phyloP scores from a whole-genome alignment of 2,329 filamentous ascomycete species.

The Ascochyta clinopodiicola region DNA sequence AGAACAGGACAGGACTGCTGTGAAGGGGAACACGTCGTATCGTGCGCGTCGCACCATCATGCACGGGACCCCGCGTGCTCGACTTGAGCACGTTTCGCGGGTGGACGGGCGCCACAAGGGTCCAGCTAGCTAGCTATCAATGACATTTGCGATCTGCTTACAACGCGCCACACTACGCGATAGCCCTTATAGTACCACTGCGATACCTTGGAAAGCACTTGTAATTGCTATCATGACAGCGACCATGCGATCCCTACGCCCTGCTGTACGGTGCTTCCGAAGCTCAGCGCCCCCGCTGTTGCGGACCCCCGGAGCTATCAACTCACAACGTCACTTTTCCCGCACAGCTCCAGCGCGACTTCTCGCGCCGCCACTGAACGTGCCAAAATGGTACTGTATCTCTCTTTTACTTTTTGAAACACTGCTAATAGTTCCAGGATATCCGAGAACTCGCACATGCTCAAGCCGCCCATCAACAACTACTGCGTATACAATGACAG shows the following conservation, averaged over 20 bases:
- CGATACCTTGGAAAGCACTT: not conserved
- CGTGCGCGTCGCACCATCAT: constrained; percentile 31
- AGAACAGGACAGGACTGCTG: not conserved
- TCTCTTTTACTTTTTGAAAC: too few species aligned
- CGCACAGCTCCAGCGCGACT: constrained; percentile 25
- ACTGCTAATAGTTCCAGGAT: constrained; percentile 67
- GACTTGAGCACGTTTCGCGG: constrained; percentile 20
- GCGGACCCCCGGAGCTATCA: constrained; percentile 21
- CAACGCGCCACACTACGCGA: constrained; percentile 4
- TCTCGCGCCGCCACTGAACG: constrained; percentile 46
- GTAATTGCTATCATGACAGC: constrained; percentile 4
- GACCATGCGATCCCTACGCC: constrained; percentile 30
- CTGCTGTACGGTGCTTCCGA: constrained; percentile 22
- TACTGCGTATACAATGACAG: constrained; percentile 92
- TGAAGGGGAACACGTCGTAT: constrained; percentile 5
- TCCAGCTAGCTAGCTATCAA: constrained; percentile 5
- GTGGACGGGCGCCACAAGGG: constrained; percentile 6
- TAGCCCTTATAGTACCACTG: not conserved
- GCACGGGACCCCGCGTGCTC: constrained; percentile 23
- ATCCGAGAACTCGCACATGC: constrained; percentile 85
- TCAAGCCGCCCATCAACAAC: constrained; percentile 95
- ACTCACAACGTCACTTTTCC: constrained; percentile 36
- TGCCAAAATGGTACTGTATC: constrained; percentile 53
- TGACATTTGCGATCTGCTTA: constrained; percentile 10
- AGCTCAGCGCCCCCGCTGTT: constrained; percentile 11